Evolutionary conservation across 805 yeast species (phyloP).

Genomic region (Citeromyces matritensis): DNA sequence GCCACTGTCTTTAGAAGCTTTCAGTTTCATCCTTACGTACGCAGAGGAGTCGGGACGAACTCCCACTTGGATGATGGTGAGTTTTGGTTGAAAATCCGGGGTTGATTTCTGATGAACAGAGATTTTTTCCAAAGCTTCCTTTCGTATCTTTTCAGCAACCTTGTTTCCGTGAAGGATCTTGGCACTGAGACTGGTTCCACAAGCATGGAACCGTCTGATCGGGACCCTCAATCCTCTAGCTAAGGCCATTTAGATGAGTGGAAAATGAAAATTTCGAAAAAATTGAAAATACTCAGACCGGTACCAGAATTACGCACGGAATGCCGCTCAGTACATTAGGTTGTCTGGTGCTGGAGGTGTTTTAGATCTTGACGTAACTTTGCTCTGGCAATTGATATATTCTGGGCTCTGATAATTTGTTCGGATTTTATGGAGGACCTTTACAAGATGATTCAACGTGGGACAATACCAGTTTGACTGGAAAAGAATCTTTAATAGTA

Average conservation of each 20-base stretch:
- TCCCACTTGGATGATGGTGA: conserved; percentile 68
- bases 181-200: conserved; percentile 5
- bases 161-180: conserved; percentile 28
- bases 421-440: no score
- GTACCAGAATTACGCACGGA: no score
- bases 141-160: conserved; percentile 26
- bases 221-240: neutral
- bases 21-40: conserved; percentile 66
- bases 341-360: no score
- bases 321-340: no score
- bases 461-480: no score
- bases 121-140: conserved; percentile 26
- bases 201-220: neutral
- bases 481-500: no score
- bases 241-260: neutral
- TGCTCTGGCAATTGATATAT: no score
- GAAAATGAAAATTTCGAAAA: no score
- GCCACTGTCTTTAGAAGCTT: conserved; percentile 61
- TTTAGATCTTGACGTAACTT: no score
- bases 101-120: conserved; percentile 21
- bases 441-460: no score
- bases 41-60: conserved; percentile 67
- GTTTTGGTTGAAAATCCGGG: conserved; percentile 45
- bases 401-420: no score
- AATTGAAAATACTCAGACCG: no score